phyloP scores from a whole-genome alignment of 148 eudicot species.

The Dianthus caryophyllus region DNA sequence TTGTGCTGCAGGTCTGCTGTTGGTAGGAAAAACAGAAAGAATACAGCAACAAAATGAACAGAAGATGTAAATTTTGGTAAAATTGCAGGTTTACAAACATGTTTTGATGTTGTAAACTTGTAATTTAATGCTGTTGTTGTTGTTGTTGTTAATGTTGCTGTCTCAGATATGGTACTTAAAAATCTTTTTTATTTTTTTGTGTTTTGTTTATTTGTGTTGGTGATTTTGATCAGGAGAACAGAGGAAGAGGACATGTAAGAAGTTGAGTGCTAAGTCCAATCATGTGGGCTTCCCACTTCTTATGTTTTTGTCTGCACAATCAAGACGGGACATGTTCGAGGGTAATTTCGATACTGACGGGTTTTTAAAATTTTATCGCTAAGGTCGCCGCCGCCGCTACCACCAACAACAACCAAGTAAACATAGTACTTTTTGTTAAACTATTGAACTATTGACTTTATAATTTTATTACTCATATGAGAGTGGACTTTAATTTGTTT shows the following conservation, averaged over 20 bases:
- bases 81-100: constrained; percentile 39
- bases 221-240: constrained; percentile 29
- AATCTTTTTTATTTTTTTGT: constrained; percentile 17
- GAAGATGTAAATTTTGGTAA: constrained; percentile 23
- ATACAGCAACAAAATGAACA: constrained; percentile 27
- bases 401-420: no score
- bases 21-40: constrained; percentile 30
- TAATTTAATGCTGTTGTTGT: constrained; percentile 21
- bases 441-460: constrained; percentile 13
- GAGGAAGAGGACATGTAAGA: constrained; percentile 39
- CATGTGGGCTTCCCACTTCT: constrained; percentile 45
- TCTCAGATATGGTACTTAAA: constrained; percentile 18
- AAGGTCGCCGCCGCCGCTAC: background rate
- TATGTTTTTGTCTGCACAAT: constrained; percentile 32
- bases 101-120: constrained; percentile 3
- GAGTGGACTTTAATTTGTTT: constrained; percentile 30
- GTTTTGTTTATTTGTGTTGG: no score
- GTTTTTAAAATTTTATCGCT: background rate
- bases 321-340: background rate
- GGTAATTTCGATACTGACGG: constrained; percentile 2
- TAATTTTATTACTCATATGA: constrained; percentile 25
- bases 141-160: constrained; percentile 18
- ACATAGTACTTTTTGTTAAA: background rate
- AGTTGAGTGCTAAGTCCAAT: constrained; percentile 43
- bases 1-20: constrained; percentile 44